Percentiles rank a stretch among this genome's conserved stretches.
Evolutionary conservation across 176 grass and related monocot species (phyloP).

Genomic region (Cenchrus purpureus): DNA sequence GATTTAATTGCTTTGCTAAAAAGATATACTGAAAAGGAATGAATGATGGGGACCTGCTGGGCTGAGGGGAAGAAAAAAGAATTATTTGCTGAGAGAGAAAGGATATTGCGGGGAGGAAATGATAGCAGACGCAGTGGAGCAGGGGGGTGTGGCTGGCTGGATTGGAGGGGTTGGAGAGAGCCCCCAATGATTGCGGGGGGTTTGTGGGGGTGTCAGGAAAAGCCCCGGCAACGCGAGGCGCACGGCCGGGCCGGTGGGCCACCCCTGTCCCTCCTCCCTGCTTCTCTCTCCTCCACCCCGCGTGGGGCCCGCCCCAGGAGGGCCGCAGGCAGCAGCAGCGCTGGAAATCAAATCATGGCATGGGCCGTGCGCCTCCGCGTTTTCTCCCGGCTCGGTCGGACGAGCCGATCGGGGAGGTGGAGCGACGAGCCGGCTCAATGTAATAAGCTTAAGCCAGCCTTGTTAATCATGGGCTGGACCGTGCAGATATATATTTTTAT

Average conservation of each 20-base stretch:
- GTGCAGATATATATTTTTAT: background rate
- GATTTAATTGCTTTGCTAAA: background rate
- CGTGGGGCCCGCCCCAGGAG: constrained; percentile 24
- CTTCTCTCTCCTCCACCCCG: background rate
- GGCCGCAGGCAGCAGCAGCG: background rate
- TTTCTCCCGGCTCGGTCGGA: background rate
- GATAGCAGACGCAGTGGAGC: background rate
- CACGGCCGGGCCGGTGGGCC: constrained; percentile 62
- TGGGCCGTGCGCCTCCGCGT: constrained; percentile 2
- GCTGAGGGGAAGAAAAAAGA: background rate
- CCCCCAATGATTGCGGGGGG: constrained; percentile 52
- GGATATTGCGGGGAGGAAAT: background rate
- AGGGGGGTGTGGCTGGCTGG: background rate
- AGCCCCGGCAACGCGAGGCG: constrained; percentile 57
- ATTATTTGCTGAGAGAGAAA: background rate
- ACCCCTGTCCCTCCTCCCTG: background rate
- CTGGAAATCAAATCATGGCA: constrained; percentile 28
- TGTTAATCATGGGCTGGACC: background rate
- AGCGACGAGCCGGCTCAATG: constrained; percentile 1
- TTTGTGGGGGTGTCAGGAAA: constrained; percentile 48
- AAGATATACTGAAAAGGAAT: background rate
- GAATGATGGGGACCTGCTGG: background rate
- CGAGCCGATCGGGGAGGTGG: background rate
- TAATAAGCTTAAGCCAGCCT: background rate
- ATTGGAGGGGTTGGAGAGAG: background rate